Percentiles rank a stretch among this genome's conserved stretches.
Conservation (phyloP, 106 monocot genomes). For the Dendrobium nobile region DNA sequence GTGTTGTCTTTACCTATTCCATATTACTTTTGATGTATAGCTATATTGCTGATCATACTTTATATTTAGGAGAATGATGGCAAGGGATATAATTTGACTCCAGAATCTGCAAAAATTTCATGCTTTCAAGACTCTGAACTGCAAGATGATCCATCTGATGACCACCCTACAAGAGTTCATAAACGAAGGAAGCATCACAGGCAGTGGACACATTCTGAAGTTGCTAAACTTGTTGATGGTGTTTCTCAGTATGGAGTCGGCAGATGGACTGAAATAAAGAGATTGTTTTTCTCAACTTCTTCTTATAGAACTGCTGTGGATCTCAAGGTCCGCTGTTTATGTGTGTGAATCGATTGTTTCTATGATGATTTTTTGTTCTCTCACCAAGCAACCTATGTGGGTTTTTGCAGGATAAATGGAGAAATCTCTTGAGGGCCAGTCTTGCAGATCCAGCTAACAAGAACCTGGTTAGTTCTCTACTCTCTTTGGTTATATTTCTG, state of each 20-base stretch:
- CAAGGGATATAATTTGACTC: neutral
- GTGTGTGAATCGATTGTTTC: too few species aligned
- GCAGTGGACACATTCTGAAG: conserved; percentile 55
- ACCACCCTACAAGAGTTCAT: neutral
- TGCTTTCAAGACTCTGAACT: conserved; percentile 8
- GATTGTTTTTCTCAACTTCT: conserved; percentile 36
- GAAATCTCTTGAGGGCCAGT: conserved; percentile 61
- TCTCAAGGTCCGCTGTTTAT: conserved; percentile 42
- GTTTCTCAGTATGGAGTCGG: conserved; percentile 68
- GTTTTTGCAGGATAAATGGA: conserved; percentile 64
- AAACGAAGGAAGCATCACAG: conserved; percentile 39
- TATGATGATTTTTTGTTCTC: neutral
- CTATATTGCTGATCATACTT: neutral
- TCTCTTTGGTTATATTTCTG: neutral
- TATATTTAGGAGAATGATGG: neutral
- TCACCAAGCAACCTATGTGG: neutral
- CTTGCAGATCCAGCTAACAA: neutral
- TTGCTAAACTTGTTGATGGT: conserved; percentile 52
- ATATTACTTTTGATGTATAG: neutral
- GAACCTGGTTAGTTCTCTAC: neutral
- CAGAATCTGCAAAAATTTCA: neutral
- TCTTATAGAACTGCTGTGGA: conserved; percentile 57
- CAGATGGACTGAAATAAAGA: conserved; percentile 72
- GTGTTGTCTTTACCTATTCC: neutral
- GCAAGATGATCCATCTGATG: conserved; percentile 19